These are phyloP conservation scores for Petrea volubilis DNA, from an alignment of 257 asterid species.

Conservation along the genomic window DNA sequence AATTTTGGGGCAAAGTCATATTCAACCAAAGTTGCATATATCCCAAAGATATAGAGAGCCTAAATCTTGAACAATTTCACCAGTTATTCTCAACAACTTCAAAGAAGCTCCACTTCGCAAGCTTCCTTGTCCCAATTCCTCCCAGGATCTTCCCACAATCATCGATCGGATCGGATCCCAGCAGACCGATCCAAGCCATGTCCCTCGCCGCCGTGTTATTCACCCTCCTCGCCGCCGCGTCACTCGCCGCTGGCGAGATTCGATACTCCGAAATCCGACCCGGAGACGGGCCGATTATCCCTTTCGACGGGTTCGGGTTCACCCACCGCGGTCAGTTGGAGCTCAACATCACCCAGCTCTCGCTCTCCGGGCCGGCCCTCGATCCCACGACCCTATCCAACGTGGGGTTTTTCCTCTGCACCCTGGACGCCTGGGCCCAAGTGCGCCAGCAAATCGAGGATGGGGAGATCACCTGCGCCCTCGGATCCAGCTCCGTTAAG, in stretches of 20 bases:
- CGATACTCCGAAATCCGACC: constrained; percentile 55
- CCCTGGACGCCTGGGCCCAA: constrained; percentile 69
- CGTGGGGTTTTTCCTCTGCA: constrained; percentile 80
- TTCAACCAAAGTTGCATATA: no score
- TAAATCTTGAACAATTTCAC: no score
- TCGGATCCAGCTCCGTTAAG: constrained; percentile 50
- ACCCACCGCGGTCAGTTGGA: constrained; percentile 78
- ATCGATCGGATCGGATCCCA: no score
- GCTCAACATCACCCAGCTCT: constrained; percentile 58
- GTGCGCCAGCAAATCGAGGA: constrained; percentile 79
- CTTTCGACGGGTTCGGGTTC: constrained; percentile 86
- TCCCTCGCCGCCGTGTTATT: constrained; percentile 35
- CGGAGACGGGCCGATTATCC: constrained; percentile 67
- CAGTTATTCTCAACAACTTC: no score
- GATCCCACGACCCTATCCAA: constrained; percentile 47
- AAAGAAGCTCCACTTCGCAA: no score
- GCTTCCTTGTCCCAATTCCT: no score
- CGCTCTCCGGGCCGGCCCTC: constrained; percentile 34
- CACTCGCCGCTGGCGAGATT: constrained; percentile 57
- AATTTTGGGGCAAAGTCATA: no score
- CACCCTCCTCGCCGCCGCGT: constrained; percentile 31
- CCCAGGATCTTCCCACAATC: no score
- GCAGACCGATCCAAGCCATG: constrained; percentile 21
- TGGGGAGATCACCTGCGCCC: constrained; percentile 61
- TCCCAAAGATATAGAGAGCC: no score